Evolutionary conservation across 305 asterid species (phyloP), one percentile per base, ranked within the genome.

Genomic region (Rubia peregrina): DNA sequence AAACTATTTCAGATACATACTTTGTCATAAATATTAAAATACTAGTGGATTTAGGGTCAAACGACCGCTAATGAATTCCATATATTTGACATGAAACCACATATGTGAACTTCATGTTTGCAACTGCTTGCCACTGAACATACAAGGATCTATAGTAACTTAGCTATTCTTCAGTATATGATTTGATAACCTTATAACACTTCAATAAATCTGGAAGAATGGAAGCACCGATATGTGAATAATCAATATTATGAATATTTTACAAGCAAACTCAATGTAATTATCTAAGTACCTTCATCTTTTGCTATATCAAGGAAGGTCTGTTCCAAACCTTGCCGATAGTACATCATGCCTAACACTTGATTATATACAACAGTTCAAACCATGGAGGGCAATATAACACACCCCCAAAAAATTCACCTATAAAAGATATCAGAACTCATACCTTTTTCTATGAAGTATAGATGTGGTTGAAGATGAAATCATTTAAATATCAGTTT

Each of bases 321-420:
- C 82, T 94, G 97, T 83, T 94, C 99, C 85, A 94, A 81, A 66
- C 98, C 98, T 85, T 94, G 99, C 61, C 98, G 92, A 76, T 91
- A 89, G 82, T 94, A 94, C 99, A 94, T 94, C 99, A 94, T 94
- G 75, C 99, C 99, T 57, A 98, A 93, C 70, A 91, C 99, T 94
- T 68, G 74, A 55, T 74, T 71, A 70, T 42, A 48, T 61, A 6
- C 49, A 61, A 14, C 24, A 53, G 16, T n/a, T 38, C 30, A 46
- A 46, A 24, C 14, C 3, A 19, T 14, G 46, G 40, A 10, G 33
- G 61, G 61, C 2, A 13, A 5, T 22, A 48, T 24, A 17, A 67
- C 26, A 49, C 24, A 77, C 7, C n/a, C 43, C 40, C 67, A 46
- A 61, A 61, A 38, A 53, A 14, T 21, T 42, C 36, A 61, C 30